Percentiles rank a stretch among this genome's conserved stretches.
These are phyloP conservation scores for Prosopis cineraria DNA, from an alignment of 306 rosid species.

Conservation along the genomic window DNA sequence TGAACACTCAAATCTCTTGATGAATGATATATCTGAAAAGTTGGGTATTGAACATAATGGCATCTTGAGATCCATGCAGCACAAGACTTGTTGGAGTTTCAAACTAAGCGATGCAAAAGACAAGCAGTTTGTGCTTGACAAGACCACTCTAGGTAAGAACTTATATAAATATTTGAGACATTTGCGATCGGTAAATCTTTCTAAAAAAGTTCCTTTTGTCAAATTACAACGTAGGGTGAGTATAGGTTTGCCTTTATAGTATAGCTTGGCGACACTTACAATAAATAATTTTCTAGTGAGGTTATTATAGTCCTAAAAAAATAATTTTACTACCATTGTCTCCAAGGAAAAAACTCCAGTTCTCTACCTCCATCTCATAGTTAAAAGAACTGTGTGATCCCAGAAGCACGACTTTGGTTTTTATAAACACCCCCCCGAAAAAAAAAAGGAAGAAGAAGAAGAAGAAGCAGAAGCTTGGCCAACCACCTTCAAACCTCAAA, in stretches of 20 bases:
- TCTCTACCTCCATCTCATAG: not conserved
- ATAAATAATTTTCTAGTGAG: not conserved
- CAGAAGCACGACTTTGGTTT: not conserved
- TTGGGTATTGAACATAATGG: not conserved
- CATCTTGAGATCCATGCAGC: not conserved
- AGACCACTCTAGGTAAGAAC: not conserved
- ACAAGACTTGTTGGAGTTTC: not conserved
- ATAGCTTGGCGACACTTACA: not conserved
- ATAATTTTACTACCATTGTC: not conserved
- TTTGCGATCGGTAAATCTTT: not conserved
- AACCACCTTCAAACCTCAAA: not conserved
- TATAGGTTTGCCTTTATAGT: not conserved
- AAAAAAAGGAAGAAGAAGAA: not conserved
- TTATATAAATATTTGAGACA: not conserved
- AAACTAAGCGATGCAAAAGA: not conserved
- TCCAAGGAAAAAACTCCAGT: not conserved
- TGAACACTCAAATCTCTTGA: not conserved
- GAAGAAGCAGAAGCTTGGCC: not conserved
- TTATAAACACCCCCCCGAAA: not conserved
- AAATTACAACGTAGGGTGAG: not conserved
- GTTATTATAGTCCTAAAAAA: not conserved
- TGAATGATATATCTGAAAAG: not conserved
- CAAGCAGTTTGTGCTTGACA: not conserved
- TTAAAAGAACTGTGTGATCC: not conserved
- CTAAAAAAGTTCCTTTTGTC: not conserved